These are phyloP conservation scores for Cladosporium sp. DNA, from an alignment of 2,329 filamentous ascomycete genomes.

Conservation along the genomic window DNA sequence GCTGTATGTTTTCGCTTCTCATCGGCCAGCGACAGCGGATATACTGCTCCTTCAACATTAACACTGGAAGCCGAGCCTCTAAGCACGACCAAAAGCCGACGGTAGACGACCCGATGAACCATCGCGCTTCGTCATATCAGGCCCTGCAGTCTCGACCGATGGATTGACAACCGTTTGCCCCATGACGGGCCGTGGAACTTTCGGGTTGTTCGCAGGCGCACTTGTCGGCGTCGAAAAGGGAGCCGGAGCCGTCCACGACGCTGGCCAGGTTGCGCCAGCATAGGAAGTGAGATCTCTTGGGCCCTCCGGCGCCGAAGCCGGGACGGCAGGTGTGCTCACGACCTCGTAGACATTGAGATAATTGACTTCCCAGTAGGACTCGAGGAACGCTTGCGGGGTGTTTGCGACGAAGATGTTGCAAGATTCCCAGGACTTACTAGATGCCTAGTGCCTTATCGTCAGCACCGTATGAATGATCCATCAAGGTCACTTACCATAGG, in stretches of 20 bases:
- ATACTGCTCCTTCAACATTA: no score
- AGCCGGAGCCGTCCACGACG: not conserved
- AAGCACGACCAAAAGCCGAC: no score
- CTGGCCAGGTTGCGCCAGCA: constrained; percentile 6
- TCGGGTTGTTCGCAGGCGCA: not conserved
- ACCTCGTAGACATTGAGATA: constrained; percentile 31
- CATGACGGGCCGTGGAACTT: not conserved
- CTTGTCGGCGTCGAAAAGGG: not conserved
- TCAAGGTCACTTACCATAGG: constrained; percentile 15
- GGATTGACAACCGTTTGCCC: not conserved
- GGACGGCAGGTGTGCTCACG: not conserved
- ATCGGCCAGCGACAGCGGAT: no score
- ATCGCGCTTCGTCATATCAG: not conserved
- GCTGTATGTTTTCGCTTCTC: no score
- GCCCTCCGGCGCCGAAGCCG: not conserved
- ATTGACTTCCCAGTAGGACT: constrained; percentile 37
- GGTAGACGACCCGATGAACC: no score
- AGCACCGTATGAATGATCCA: not conserved
- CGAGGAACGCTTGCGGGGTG: constrained; percentile 27
- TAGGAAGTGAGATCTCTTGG: not conserved
- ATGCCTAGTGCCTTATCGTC: constrained; percentile 8
- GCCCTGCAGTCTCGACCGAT: not conserved
- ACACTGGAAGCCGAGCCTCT: no score
- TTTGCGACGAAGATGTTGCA: constrained; percentile 27
- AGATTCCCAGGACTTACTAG: constrained; percentile 19